Evolutionary conservation across 2,329 filamentous ascomycete species (phyloP), one percentile per base, ranked within the genome.

Genomic region (Fusarium papillatum): DNA sequence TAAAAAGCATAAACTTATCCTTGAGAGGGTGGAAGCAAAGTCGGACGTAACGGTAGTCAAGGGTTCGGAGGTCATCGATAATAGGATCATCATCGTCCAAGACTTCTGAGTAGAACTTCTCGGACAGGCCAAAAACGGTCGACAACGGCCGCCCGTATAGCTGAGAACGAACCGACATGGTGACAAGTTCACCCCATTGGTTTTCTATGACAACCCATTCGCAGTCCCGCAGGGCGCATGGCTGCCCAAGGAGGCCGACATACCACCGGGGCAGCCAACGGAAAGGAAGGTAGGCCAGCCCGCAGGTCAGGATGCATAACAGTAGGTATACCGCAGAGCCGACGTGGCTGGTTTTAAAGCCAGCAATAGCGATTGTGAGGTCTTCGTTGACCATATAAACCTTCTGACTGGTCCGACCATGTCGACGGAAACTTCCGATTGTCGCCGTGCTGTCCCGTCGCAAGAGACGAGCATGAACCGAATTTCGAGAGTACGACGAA

Each of bases 171-270:
- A 98, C 89, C 62, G 92, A 81, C 80, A 98, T 90, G n/a, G 97
- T 90, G 16, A 90, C 88, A 83, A 98, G 94, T 83, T 98, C 96
- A 62, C 94, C 94, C 96, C 97, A 98, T 89, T 98, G 95, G 80
- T 99, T 98, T 89, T 98, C 97, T 75, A 98, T 91, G 34, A 98
- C 96, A 53, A 98, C 93, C 97, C 97, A 99, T 71, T 94, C 89
- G 80, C 95, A 97, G 66, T 94, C 91, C 66, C 90, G 89, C 36
- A 99, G 87, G 4, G 94, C 88, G 19, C 90, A 91, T 7, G 92
- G 86, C 65, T 87, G 90, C 34, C 97, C 97, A 48, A 95, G 88
- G 50, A 98, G 82, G 61, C 89, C 90, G 62, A 98, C 93, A 79
- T 95, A 92, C 95, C 95, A 98, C 70, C 92, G 90, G 7, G 97